Percentiles rank a stretch among this genome's conserved stretches.
Conservation (phyloP, 2,329 filamentous ascomycete genomes). For the Scedosporium minutisporum region DNA sequence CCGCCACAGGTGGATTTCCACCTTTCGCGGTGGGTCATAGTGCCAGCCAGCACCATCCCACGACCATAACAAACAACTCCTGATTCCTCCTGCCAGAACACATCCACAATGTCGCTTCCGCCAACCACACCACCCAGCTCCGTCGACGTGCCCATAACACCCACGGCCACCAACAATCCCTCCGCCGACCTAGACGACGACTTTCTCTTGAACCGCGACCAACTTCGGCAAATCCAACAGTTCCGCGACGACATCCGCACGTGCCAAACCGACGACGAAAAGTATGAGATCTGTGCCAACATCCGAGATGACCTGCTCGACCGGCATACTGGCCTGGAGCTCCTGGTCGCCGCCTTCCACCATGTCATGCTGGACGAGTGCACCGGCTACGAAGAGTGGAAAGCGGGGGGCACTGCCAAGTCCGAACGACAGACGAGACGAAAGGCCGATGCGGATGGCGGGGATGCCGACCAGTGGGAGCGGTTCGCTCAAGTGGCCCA, state of each 20-base stretch:
- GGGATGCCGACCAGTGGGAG: background rate
- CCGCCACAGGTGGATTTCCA: too few relatives aligned
- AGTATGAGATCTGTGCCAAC: slow-evolving; percentile 2
- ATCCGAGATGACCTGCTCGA: slow-evolving; percentile 5
- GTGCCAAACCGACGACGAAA: background rate
- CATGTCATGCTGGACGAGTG: background rate
- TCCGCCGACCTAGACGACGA: background rate
- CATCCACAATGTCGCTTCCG: too few relatives aligned
- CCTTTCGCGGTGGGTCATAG: too few relatives aligned
- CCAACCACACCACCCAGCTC: too few relatives aligned
- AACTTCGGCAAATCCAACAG: background rate
- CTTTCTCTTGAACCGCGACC: background rate
- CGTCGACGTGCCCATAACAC: background rate
- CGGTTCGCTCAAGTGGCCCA: background rate
- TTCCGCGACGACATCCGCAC: background rate
- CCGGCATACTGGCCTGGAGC: background rate
- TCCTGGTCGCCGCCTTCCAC: slow-evolving; percentile 6
- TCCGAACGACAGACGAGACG: background rate
- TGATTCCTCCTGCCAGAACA: too few relatives aligned
- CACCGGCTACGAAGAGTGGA: background rate
- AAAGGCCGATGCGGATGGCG: background rate
- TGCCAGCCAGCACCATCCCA: too few relatives aligned
- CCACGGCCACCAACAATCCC: background rate
- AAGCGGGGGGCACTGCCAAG: background rate
- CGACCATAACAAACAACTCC: too few relatives aligned